phyloP scores from a whole-genome alignment of 2,329 filamentous ascomycete genomes.

The Canariomyces notabilis region DNA sequence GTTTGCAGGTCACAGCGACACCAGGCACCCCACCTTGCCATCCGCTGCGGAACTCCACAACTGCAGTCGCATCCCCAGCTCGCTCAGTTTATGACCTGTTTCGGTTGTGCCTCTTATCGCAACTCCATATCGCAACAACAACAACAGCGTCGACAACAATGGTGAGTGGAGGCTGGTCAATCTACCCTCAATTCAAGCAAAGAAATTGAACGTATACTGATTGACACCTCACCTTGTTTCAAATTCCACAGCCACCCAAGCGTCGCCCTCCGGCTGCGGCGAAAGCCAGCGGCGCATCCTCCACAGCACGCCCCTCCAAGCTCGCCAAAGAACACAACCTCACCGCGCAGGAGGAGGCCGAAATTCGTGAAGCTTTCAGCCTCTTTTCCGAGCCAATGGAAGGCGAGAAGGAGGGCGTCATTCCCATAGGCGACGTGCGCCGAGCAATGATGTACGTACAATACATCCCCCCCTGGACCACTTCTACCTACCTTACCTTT shows the following conservation, averaged over 20 bases:
- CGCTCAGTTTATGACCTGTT: too few species aligned
- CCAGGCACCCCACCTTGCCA: too few species aligned
- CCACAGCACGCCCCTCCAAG: slow-evolving; percentile 63
- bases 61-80: too few species aligned
- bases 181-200: too few species aligned
- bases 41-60: too few species aligned
- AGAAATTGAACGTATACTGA: too few species aligned
- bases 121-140: too few species aligned
- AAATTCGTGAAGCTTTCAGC: slow-evolving; percentile 85
- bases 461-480: slow-evolving; percentile 1
- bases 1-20: too few species aligned
- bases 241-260: slow-evolving; percentile 55
- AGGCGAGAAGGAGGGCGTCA: slow-evolving; percentile 67
- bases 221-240: too few species aligned
- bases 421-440: slow-evolving; percentile 62
- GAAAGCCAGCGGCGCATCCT: slow-evolving; percentile 6
- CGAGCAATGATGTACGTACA: slow-evolving; percentile 64
- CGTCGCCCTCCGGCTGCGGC: slow-evolving; percentile 38
- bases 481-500: neutral
- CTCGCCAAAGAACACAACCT: slow-evolving; percentile 91
- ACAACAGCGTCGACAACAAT: neutral
- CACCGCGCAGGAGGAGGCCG: slow-evolving; percentile 74
- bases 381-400: slow-evolving; percentile 71
- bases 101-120: too few species aligned
- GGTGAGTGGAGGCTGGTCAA: neutral